Base-by-base conservation (phyloP, 352 stramenopile species). In the Globisporangium rhizosaccharum region DNA sequence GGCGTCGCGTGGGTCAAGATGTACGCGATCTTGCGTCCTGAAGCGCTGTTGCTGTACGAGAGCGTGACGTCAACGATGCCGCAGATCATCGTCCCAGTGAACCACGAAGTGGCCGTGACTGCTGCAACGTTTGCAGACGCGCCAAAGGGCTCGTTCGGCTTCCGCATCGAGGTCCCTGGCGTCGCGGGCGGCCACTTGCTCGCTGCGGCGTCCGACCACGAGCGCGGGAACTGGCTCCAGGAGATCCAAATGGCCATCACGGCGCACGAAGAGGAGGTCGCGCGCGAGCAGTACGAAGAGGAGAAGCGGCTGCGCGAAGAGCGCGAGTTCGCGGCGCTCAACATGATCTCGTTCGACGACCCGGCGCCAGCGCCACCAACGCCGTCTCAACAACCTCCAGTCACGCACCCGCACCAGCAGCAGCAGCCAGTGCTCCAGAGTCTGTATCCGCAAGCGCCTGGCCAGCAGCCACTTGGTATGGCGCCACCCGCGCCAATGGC, bases 291-390 rank as follows among this genome's bases (percentile, higher is more conserved):
- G 44, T 71, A 75, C 14, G 70, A 88, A 39, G 80, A 89, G 46
- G 78, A 90, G 55, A 71, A 68, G 30, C 69, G 67, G 11, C 39
- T 75, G 20, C 63, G 77, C 26, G 76, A 89, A 37, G 76, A 88
- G 42, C 67, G 74, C 1, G 70, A 73, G 39, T 92, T 90, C 61
- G 76, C 76, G 30, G 77, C 79, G 46, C 65, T 88, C 59, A 82
- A 92, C 60, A 90, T 92, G 79, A 92, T 92, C 51, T 86, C 77
- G 23, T 90, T 90, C 44, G 80, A 88, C 49, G 73, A 88, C 15
- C 53, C 67, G 9, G n/a, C 52, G n/a, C 51, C 62, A 4, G 2
- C 36, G 11, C 37, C 15, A n/a, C 2, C 15, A 15, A 33, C 28
- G 28, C 6, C 18, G 46, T 12, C 14, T 17, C 56, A 65, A 28